A percentile compares a stretch with the other conserved stretches of the same genome.
These are phyloP conservation scores for Ophiosphaerella narmari DNA, from an alignment of 2,329 filamentous ascomycete species.

Conservation along the genomic window DNA sequence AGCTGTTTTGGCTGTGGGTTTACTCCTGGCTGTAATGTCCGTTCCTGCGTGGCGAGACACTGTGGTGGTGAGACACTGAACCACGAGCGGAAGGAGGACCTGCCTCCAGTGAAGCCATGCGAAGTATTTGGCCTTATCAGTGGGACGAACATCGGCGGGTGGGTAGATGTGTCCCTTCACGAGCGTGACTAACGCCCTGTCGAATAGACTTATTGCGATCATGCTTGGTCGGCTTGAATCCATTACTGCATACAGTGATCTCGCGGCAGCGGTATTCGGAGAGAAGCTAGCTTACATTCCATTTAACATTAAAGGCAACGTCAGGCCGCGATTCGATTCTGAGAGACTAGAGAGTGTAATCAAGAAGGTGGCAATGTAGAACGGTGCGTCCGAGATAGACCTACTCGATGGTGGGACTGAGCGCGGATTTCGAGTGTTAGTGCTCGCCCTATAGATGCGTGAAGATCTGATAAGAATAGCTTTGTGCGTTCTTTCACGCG, in stretches of 20 bases:
- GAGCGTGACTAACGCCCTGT: no score
- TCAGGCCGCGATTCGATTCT: constrained; percentile 12
- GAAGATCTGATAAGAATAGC: no score
- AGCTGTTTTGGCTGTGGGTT: no score
- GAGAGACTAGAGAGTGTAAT: constrained; percentile 1
- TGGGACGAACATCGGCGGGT: constrained; percentile 28
- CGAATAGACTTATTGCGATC: constrained; percentile 14
- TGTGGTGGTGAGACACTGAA: neutral
- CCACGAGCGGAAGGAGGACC: neutral
- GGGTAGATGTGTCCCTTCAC: neutral
- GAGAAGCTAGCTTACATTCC: neutral
- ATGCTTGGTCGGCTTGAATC: constrained; percentile 25
- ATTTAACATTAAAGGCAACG: neutral
- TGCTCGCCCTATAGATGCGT: no score
- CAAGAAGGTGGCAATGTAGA: no score
- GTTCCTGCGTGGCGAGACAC: no score
- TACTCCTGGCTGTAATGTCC: no score
- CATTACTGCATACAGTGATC: constrained; percentile 10
- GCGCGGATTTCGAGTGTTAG: no score
- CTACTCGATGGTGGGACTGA: no score
- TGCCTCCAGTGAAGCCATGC: constrained; percentile 13
- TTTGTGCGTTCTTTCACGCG: constrained; percentile 10
- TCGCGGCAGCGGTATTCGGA: constrained; percentile 10
- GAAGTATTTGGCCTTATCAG: constrained; percentile 27
- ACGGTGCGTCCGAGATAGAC: no score